Percentiles rank a stretch among this genome's conserved stretches.
Evolutionary conservation across 148 eudicot genomes (phyloP).

Genomic region (Fallopia convolvulus): DNA sequence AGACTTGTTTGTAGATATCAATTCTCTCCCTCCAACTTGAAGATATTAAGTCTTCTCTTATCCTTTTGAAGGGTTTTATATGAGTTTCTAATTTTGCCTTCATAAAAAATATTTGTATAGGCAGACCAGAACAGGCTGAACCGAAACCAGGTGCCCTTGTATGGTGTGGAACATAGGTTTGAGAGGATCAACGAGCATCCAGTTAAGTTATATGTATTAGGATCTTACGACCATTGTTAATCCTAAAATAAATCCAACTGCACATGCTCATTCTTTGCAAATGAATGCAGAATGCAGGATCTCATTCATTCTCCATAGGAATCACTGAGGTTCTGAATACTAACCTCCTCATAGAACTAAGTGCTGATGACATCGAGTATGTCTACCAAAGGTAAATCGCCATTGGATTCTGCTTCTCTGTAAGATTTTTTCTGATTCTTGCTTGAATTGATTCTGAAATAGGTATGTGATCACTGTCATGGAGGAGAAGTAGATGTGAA

Average conservation of each 20-base stretch:
- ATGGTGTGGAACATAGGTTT: slow-evolving; percentile 67
- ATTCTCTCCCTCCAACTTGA: neutral
- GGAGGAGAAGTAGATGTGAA: neutral
- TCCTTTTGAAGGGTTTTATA: neutral
- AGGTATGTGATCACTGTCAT: neutral
- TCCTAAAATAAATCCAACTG: neutral
- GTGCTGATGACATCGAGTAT: slow-evolving; percentile 91
- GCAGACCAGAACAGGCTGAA: slow-evolving; percentile 75
- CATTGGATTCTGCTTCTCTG: neutral
- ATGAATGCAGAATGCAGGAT: slow-evolving; percentile 68
- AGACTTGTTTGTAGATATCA: too few relatives aligned
- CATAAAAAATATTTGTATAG: slow-evolving; percentile 26
- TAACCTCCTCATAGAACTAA: slow-evolving; percentile 71
- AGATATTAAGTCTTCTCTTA: neutral
- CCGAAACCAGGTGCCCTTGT: slow-evolving; percentile 73
- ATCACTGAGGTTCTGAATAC: slow-evolving; percentile 80
- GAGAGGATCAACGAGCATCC: slow-evolving; percentile 94
- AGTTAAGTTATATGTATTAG: slow-evolving; percentile 39
- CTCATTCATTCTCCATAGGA: slow-evolving; percentile 81
- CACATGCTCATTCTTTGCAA: slow-evolving; percentile 5
- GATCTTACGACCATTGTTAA: neutral
- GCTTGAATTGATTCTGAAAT: neutral
- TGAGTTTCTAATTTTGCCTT: neutral
- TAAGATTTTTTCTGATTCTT: neutral
- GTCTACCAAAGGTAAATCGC: slow-evolving; percentile 62